phyloP scores from a whole-genome alignment of 805 yeast species.

The Saccharomycopsis vini region DNA sequence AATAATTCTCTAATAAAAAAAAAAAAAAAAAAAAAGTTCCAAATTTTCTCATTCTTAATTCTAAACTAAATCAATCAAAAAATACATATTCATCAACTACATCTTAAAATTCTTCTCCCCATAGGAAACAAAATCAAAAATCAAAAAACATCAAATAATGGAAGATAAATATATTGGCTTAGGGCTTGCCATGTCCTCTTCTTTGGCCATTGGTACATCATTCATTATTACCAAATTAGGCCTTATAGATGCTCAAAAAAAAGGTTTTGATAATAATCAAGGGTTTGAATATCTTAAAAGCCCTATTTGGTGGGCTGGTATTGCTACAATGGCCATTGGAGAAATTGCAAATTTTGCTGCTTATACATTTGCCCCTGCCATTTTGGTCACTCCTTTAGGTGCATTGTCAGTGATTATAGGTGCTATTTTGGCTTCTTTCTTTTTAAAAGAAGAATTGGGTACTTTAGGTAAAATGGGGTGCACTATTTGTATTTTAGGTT shows the following conservation, averaged over 20 bases:
- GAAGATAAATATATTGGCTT: constrained; percentile 87
- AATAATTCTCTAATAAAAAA: no score
- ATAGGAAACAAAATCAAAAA: background rate
- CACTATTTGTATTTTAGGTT: constrained; percentile 81
- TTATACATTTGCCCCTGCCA: constrained; percentile 90
- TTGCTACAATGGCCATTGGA: constrained; percentile 82
- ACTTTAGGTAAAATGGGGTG: constrained; percentile 87
- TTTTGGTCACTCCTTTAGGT: constrained; percentile 84
- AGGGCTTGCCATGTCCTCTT: constrained; percentile 77
- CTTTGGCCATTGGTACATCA: constrained; percentile 84
- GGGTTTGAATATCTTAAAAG: constrained; percentile 72
- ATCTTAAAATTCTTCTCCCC: background rate
- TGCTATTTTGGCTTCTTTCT: constrained; percentile 79
- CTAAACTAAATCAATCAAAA: no score
- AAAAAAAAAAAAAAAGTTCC: no score
- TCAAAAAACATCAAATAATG: constrained; percentile 22
- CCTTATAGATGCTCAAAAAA: constrained; percentile 57
- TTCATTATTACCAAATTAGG: constrained; percentile 88
- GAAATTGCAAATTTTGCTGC: constrained; percentile 92
- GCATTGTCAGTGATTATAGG: constrained; percentile 88
- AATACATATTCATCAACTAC: constrained; percentile 1
- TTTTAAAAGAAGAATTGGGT: constrained; percentile 80
- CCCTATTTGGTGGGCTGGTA: constrained; percentile 94
- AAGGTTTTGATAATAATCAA: constrained; percentile 43
- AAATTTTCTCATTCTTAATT: no score